A percentile compares a stretch with the other conserved stretches of the same genome.
phyloP scores from a whole-genome alignment of 192 early-diverging fungal species.

The Ramicandelaber brevisporus region DNA sequence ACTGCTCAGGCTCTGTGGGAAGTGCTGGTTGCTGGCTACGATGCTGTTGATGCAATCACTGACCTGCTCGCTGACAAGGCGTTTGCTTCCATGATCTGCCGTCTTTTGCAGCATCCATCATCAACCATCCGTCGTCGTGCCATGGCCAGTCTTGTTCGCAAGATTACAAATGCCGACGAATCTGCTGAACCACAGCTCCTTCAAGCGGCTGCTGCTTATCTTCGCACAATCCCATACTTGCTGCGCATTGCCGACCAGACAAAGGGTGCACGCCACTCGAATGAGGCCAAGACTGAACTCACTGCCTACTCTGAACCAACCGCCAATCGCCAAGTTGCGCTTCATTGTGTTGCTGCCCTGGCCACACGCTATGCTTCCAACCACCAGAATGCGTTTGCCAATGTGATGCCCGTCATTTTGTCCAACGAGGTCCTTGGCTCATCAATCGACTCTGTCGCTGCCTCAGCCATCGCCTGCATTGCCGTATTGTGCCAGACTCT shows the following conservation, averaged over 20 bases:
- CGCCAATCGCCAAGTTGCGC: conserved; percentile 45
- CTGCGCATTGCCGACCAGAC: conserved; percentile 1
- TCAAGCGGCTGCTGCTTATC: too few species aligned
- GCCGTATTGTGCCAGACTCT: conserved; percentile 29
- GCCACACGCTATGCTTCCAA: conserved; percentile 30
- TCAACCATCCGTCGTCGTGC: too few species aligned
- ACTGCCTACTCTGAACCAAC: conserved; percentile 6
- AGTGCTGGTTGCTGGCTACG: too few species aligned
- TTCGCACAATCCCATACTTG: too few species aligned
- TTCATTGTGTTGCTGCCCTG: conserved; percentile 55
- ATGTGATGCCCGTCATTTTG: conserved; percentile 22
- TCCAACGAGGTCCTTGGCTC: conserved; percentile 15
- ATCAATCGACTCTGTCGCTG: conserved; percentile 7
- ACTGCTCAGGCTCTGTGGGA: too few species aligned
- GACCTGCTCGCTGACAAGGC: too few species aligned
- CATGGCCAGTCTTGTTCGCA: too few species aligned
- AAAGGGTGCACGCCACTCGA: background rate
- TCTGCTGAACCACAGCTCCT: too few species aligned
- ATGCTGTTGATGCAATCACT: too few species aligned
- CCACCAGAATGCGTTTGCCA: conserved; percentile 31
- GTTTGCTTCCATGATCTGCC: too few species aligned
- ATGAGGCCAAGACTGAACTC: background rate
- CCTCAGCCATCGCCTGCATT: conserved; percentile 17
- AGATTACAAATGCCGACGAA: too few species aligned
- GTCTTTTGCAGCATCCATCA: too few species aligned